A percentile compares a stretch with the other conserved stretches of the same genome.
Evolutionary conservation across 129 eudicot species (phyloP).

Genomic region (Pulicaria dysenterica): DNA sequence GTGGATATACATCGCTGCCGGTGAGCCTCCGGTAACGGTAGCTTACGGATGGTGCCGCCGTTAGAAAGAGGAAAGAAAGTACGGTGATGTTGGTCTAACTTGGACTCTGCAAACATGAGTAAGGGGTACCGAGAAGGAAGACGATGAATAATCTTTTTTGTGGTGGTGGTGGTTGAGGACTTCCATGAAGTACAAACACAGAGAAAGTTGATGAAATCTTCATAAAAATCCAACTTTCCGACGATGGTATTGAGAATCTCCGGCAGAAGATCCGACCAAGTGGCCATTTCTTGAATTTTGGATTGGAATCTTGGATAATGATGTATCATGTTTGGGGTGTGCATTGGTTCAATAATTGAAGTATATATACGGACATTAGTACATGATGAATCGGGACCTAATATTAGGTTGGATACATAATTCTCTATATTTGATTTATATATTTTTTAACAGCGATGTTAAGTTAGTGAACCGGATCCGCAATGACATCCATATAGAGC

Average conservation of each 20-base stretch:
- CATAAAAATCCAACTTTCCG: slow-evolving; percentile 26
- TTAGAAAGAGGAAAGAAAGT: slow-evolving; percentile 25
- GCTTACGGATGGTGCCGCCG: slow-evolving; percentile 18
- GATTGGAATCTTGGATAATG: slow-evolving; percentile 8
- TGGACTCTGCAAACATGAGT: slow-evolving; percentile 30
- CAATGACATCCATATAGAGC: no score
- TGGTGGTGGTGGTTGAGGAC: slow-evolving; percentile 17
- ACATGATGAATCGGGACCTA: slow-evolving; percentile 18
- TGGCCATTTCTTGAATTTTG: slow-evolving; percentile 3
- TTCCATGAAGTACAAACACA: slow-evolving; percentile 36
- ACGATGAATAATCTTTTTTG: neutral
- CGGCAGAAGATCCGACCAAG: slow-evolving; percentile 33
- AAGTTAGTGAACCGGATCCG: no score
- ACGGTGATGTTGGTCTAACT: neutral
- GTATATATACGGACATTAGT: neutral
- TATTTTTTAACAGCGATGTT: no score
- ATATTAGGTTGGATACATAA: slow-evolving; percentile 11
- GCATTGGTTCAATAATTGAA: neutral
- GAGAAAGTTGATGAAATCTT: slow-evolving; percentile 32
- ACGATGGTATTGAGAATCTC: slow-evolving; percentile 27
- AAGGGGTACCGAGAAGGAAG: slow-evolving; percentile 32
- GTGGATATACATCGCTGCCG: slow-evolving; percentile 28
- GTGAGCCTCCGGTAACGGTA: slow-evolving; percentile 23
- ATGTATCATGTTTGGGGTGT: neutral
- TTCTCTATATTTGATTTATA: no score